Evolutionary conservation across 2,329 filamentous ascomycete genomes (phyloP).

Genomic region (Apiospora phragmitis): DNA sequence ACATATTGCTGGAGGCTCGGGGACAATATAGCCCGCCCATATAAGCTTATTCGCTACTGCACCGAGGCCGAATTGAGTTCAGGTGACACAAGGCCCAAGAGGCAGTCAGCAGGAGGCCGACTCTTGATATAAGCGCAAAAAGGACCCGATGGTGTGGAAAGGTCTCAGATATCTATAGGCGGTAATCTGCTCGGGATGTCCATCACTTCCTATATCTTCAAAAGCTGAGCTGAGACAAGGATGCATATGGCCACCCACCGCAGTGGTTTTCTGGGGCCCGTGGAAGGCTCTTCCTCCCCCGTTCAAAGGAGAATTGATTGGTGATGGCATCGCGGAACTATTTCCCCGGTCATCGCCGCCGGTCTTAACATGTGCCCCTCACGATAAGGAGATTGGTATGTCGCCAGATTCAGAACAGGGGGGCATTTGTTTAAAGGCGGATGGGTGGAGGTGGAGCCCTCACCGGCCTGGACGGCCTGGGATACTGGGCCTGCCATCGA

Average conservation of each 20-base stretch:
- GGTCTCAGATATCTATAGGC: not conserved
- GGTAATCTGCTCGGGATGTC: not conserved
- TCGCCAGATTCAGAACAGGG: not conserved
- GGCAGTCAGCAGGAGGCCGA: not conserved
- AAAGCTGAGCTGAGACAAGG: slow-evolving; percentile 1
- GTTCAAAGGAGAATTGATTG: not conserved
- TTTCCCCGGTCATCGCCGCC: not conserved
- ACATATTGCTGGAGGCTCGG: not conserved
- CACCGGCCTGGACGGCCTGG: not conserved
- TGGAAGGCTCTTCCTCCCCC: not conserved
- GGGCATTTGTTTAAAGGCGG: not conserved
- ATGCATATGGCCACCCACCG: not conserved
- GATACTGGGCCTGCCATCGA: too few relatives aligned
- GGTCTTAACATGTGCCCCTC: not conserved
- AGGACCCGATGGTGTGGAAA: not conserved
- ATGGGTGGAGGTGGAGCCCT: not conserved
- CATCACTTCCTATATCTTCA: not conserved
- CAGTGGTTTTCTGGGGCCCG: not conserved
- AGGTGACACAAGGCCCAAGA: not conserved
- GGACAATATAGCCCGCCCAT: not conserved
- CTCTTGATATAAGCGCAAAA: not conserved
- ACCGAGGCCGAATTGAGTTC: not conserved
- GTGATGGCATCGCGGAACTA: not conserved
- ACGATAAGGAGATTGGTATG: not conserved
- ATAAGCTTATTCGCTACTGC: not conserved